These are phyloP conservation scores for Rhinocladiella mackenziei DNA, from an alignment of 2,329 filamentous ascomycete genomes.

Conservation along the genomic window DNA sequence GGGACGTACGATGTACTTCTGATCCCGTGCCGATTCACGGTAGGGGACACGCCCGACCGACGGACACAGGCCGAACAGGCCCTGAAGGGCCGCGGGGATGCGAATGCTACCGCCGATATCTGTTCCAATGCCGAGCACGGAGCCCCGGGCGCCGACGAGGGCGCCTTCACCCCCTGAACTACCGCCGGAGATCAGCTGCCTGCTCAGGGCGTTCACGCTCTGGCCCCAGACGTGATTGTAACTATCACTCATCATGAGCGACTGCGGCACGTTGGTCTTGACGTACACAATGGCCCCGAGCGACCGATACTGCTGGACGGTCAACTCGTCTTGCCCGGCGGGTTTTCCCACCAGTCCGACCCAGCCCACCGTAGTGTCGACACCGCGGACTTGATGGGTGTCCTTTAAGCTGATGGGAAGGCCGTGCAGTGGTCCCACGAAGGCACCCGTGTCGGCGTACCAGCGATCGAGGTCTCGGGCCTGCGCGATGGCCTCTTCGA, in stretches of 20 bases:
- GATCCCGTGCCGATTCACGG: conserved; percentile 8
- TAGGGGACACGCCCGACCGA: conserved; percentile 33
- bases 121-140: conserved; percentile 50
- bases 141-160: conserved; percentile 48
- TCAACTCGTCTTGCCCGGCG: conserved; percentile 27
- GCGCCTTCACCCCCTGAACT: conserved; percentile 53
- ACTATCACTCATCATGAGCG: conserved; percentile 46
- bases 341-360: conserved; percentile 33
- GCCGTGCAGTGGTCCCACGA: conserved; percentile 63
- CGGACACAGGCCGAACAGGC: conserved; percentile 43
- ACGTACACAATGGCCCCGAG: conserved; percentile 49
- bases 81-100: conserved; percentile 50
- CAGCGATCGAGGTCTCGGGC: conserved; percentile 46
- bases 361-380: conserved; percentile 43
- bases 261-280: conserved; percentile 53
- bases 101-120: conserved; percentile 54
- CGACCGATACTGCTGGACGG: conserved; percentile 30
- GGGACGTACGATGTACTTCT: conserved; percentile 40
- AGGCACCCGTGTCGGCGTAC: conserved; percentile 50
- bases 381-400: conserved; percentile 9
- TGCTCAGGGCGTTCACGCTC: conserved; percentile 49
- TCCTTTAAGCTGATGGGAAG: conserved; percentile 55
- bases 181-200: conserved; percentile 48
- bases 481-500: conserved; percentile 7
- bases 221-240: conserved; percentile 52